A percentile compares a stretch with the other conserved stretches of the same genome.
These are phyloP conservation scores for Tuber umbilicatum DNA, from an alignment of 495 filamentous ascomycete species.

Conservation along the genomic window DNA sequence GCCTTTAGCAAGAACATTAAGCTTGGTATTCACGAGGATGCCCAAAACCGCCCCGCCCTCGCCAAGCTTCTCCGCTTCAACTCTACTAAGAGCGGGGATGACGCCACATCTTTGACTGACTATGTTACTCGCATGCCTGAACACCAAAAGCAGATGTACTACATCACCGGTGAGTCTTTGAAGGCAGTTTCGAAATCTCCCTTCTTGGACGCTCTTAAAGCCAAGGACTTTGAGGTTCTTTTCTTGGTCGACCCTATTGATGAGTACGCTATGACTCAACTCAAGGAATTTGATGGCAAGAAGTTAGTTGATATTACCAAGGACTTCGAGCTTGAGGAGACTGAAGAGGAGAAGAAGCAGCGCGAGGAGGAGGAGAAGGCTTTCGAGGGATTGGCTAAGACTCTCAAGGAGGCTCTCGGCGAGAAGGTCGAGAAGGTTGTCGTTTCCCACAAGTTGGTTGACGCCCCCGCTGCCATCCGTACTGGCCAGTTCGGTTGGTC, in stretches of 20 bases:
- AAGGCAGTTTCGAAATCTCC: constrained; percentile 97
- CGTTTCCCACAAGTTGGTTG: constrained; percentile 94
- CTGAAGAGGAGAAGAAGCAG: constrained; percentile 95
- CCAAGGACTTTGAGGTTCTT: constrained; percentile 98
- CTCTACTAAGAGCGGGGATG: constrained; percentile 97
- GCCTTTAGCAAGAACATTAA: constrained; percentile 99
- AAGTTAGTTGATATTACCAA: constrained; percentile 99
- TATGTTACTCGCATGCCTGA: constrained; percentile 98
- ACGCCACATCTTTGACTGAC: constrained; percentile 86
- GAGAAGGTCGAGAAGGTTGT: constrained; percentile 99
- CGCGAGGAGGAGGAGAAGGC: constrained; percentile 98
- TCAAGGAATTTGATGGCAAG: constrained; percentile 99
- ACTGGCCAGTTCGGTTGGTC: constrained; percentile 99
- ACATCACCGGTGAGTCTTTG: constrained; percentile 99
- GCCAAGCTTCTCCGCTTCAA: constrained; percentile 98
- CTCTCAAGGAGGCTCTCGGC: constrained; percentile 95
- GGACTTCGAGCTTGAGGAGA: constrained; percentile 99
- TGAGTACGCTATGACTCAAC: constrained; percentile 99
- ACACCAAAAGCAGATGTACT: constrained; percentile 99
- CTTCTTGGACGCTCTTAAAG: constrained; percentile 98
- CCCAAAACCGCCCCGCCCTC: constrained; percentile 86
- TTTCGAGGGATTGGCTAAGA: constrained; percentile 86
- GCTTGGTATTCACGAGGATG: constrained; percentile 99
- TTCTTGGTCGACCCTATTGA: constrained; percentile 99
- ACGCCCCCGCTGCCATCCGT: constrained; percentile 95